A percentile compares a stretch with the other conserved stretches of the same genome.
These are phyloP conservation scores for Tardiomyces depauwii DNA, from an alignment of 1,139 yeast species.

Conservation along the genomic window DNA sequence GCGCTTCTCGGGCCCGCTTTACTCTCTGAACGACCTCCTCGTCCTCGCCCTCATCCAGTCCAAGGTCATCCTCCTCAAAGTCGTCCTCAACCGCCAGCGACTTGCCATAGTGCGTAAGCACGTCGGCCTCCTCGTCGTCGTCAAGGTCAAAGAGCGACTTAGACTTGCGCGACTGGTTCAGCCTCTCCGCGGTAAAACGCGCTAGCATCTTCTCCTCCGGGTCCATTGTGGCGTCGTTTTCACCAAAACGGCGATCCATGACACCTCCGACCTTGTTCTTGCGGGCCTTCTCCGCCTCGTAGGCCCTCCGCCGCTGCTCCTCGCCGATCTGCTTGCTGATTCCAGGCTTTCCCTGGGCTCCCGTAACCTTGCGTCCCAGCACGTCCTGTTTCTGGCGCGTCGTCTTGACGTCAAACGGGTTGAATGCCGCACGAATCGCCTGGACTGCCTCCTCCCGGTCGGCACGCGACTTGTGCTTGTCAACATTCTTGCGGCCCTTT, in stretches of 20 bases:
- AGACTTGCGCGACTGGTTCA: constrained; percentile 17
- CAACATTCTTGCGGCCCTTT: constrained; percentile 32
- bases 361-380: constrained; percentile 43
- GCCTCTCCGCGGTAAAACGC: constrained; percentile 72
- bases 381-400: constrained; percentile 60
- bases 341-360: constrained; percentile 66
- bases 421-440: constrained; percentile 69
- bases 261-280: constrained; percentile 71
- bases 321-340: constrained; percentile 68
- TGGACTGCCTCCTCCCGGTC: constrained; percentile 46
- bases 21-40: constrained; percentile 13
- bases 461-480: constrained; percentile 52
- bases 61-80: constrained; percentile 35
- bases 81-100: constrained; percentile 45
- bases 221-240: constrained; percentile 55
- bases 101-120: constrained; percentile 74
- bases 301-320: constrained; percentile 54
- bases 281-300: constrained; percentile 47
- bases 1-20: not conserved
- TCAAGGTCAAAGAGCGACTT: constrained; percentile 57
- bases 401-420: constrained; percentile 75
- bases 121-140: constrained; percentile 50
- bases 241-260: constrained; percentile 88
- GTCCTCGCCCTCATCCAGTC: constrained; percentile 34
- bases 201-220: constrained; percentile 93